Evolutionary conservation across 306 rosid species (phyloP).

Genomic region (Fagus crenata): DNA sequence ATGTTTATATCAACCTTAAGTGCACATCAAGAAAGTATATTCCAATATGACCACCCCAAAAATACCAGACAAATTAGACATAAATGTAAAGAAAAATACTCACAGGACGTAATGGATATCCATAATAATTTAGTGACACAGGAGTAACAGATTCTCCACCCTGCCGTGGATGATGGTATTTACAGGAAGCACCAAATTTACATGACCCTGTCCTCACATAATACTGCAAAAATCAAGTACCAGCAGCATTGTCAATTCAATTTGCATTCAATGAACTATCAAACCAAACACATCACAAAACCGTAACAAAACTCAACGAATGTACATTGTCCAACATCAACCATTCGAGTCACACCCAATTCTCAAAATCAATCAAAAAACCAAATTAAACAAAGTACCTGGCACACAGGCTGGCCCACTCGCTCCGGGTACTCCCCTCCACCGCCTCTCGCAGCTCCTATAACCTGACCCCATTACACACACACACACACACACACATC

Average conservation of each 20-base stretch:
- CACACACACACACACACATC: not conserved
- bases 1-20: constrained; percentile 18
- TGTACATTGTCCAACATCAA: constrained; percentile 26
- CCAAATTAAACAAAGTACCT: constrained; percentile 53
- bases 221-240: constrained; percentile 62
- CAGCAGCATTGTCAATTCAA: constrained; percentile 28
- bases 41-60: constrained; percentile 15
- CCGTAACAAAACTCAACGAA: not conserved
- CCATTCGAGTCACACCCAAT: constrained; percentile 27
- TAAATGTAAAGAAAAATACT: constrained; percentile 36
- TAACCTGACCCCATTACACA: constrained; percentile 52
- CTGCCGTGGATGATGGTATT: constrained; percentile 88
- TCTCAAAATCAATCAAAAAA: constrained; percentile 25
- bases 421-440: constrained; percentile 84
- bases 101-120: constrained; percentile 64
- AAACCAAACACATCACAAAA: constrained; percentile 34
- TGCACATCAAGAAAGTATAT: constrained; percentile 16
- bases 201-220: constrained; percentile 78
- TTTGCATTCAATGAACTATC: constrained; percentile 18
- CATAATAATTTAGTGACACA: constrained; percentile 62
- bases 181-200: constrained; percentile 85
- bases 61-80: not conserved
- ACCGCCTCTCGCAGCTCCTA: constrained; percentile 73
- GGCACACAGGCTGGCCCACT: constrained; percentile 89
- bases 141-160: constrained; percentile 52